These are phyloP conservation scores for Rusavskia elegans DNA, from an alignment of 495 filamentous ascomycete genomes.

Conservation along the genomic window DNA sequence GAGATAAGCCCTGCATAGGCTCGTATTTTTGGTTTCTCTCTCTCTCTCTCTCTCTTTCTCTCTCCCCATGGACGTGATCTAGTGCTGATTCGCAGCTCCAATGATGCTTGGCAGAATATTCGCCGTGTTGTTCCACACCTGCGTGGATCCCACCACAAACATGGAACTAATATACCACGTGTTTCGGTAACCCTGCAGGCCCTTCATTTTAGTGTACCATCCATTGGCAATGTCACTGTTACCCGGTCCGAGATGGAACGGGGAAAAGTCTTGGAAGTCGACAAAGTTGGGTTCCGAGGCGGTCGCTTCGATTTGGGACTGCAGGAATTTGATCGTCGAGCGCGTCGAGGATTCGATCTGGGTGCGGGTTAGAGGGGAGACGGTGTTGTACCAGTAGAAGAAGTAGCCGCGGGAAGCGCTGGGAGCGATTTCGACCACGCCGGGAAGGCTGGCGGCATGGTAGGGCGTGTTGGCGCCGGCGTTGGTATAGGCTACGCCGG, in stretches of 20 bases:
- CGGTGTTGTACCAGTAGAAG: neutral
- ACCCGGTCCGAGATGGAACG: slow-evolving; percentile 16
- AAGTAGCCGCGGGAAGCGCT: slow-evolving; percentile 1
- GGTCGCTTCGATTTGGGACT: neutral
- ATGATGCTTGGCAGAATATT: too few relatives aligned
- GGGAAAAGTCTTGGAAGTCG: slow-evolving; percentile 16
- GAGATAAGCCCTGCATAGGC: too few relatives aligned
- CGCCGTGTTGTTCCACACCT: slow-evolving; percentile 22
- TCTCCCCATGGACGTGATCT: too few relatives aligned
- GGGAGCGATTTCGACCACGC: slow-evolving; percentile 1
- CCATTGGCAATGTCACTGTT: slow-evolving; percentile 16
- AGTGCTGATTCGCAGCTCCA: too few relatives aligned
- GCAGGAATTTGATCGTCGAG: neutral
- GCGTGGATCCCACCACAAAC: slow-evolving; percentile 13
- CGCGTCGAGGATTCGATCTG: neutral
- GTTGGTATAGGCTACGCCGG: slow-evolving; percentile 1
- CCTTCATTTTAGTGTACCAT: slow-evolving; percentile 23
- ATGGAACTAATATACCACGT: slow-evolving; percentile 25
- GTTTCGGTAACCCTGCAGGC: slow-evolving; percentile 20
- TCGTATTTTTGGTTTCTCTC: too few relatives aligned
- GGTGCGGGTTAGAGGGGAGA: neutral
- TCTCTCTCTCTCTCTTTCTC: too few relatives aligned
- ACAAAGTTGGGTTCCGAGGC: slow-evolving; percentile 10
- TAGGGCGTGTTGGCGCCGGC: slow-evolving; percentile 1
- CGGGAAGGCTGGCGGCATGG: slow-evolving; percentile 4